Percentiles rank a stretch among this genome's conserved stretches.
Evolutionary conservation across 495 filamentous ascomycete species (phyloP).

Genomic region (Penicillium malachiteum): DNA sequence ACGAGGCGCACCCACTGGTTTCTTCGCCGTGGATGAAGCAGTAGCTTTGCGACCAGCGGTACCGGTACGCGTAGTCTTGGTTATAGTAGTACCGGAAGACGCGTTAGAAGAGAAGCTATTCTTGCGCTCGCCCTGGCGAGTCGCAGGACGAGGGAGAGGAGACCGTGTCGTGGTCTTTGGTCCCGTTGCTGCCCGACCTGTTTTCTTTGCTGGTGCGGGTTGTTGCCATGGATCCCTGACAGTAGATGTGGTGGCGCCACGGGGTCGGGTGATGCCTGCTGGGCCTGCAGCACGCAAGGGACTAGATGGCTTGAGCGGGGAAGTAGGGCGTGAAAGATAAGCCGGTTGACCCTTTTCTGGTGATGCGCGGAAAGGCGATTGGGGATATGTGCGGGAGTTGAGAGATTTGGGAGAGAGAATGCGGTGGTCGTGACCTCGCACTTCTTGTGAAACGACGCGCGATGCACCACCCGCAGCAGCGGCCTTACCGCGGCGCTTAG

Average conservation of each 20-base stretch:
- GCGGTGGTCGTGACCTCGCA: constrained; percentile 47
- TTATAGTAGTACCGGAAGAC: constrained; percentile 58
- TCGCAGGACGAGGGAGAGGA: constrained; percentile 38
- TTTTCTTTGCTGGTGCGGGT: constrained; percentile 33
- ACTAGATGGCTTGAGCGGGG: constrained; percentile 53
- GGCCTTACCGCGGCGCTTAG: constrained; percentile 58
- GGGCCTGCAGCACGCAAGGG: constrained; percentile 48
- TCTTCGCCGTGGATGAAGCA: constrained; percentile 46
- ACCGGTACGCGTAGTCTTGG: constrained; percentile 51
- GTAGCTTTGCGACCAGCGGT: constrained; percentile 49
- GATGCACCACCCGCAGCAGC: constrained; percentile 39
- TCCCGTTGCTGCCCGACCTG: constrained; percentile 30
- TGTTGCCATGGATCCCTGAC: constrained; percentile 23
- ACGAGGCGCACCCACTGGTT: constrained; percentile 30
- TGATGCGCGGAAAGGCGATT: constrained; percentile 53
- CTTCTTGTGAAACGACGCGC: constrained; percentile 50
- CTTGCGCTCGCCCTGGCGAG: constrained; percentile 45
- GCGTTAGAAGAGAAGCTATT: constrained; percentile 44
- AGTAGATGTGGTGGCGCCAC: constrained; percentile 33
- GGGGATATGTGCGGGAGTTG: constrained; percentile 68
- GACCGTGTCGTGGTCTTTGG: constrained; percentile 30
- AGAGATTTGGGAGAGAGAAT: constrained; percentile 79
- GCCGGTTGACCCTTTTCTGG: constrained; percentile 47
- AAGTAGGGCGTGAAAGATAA: constrained; percentile 51
- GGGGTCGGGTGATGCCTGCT: constrained; percentile 22